These are phyloP conservation scores for Vinca minor DNA, from an alignment of 257 asterid species.

Conservation along the genomic window DNA sequence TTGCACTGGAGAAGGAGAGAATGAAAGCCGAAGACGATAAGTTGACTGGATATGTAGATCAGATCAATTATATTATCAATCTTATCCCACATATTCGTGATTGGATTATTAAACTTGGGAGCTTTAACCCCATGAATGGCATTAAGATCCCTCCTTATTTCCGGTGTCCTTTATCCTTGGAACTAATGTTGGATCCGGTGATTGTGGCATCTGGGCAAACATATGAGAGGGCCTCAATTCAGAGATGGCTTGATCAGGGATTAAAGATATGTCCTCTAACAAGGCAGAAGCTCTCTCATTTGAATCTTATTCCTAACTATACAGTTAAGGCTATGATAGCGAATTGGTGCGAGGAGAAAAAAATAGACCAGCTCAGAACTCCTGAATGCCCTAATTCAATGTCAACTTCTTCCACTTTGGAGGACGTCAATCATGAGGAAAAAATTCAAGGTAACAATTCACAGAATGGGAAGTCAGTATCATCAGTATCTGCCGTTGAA, in stretches of 20 bases:
- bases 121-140: conserved; percentile 36
- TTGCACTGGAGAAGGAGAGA: conserved; percentile 75
- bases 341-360: conserved; percentile 65
- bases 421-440: conserved; percentile 16
- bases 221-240: conserved; percentile 62
- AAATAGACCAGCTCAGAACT: conserved; percentile 24
- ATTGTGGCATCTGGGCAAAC: conserved; percentile 94
- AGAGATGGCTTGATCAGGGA: conserved; percentile 83
- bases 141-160: conserved; percentile 57
- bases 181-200: conserved; percentile 81
- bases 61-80: conserved; percentile 27
- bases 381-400: conserved; percentile 17
- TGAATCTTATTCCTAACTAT: conserved; percentile 57
- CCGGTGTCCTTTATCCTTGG: conserved; percentile 75
- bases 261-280: conserved; percentile 69
- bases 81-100: conserved; percentile 56
- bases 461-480: conserved; percentile 25
- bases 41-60: conserved; percentile 27
- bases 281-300: conserved; percentile 41
- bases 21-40: conserved; percentile 41
- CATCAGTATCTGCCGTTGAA: conserved; percentile 29
- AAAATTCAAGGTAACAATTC: conserved; percentile 24
- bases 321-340: conserved; percentile 69
- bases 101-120: conserved; percentile 37
- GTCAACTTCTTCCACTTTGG: conserved; percentile 18